phyloP scores from a whole-genome alignment of 2,329 filamentous ascomycete genomes.

The Pseudohalonectria lignicola region DNA sequence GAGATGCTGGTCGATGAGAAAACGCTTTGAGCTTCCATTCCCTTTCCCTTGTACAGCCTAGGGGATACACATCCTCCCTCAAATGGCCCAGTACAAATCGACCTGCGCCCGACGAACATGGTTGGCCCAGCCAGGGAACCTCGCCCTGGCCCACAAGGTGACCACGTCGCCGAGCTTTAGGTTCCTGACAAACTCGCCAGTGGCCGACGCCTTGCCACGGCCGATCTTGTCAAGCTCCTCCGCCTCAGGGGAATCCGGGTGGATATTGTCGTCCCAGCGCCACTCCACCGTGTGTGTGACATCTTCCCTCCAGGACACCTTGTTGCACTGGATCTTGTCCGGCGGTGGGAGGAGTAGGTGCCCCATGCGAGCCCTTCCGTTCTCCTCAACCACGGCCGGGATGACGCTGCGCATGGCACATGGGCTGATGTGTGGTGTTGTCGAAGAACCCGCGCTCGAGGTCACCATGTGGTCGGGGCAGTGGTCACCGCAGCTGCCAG shows the following conservation, averaged over 20 bases:
- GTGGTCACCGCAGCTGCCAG: conserved; percentile 8
- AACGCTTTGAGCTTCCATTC: too few relatives aligned
- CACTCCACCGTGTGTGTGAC: conserved; percentile 39
- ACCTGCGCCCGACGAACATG: conserved; percentile 35
- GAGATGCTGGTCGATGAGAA: too few relatives aligned
- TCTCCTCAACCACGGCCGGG: conserved; percentile 14
- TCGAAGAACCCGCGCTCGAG: not conserved
- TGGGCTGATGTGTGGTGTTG: not conserved
- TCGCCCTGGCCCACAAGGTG: conserved; percentile 49
- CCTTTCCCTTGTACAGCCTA: too few relatives aligned
- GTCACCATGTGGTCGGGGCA: not conserved
- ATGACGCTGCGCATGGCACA: conserved; percentile 21
- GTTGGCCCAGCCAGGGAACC: conserved; percentile 45
- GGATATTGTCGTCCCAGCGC: conserved; percentile 36
- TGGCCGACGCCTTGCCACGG: conserved; percentile 36
- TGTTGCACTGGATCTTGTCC: conserved; percentile 35
- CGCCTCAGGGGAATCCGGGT: conserved; percentile 23
- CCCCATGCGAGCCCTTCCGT: not conserved
- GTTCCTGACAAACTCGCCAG: conserved; percentile 43
- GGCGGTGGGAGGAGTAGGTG: not conserved
- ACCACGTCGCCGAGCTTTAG: conserved; percentile 49
- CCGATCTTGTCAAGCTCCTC: conserved; percentile 28
- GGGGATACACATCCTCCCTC: too few relatives aligned
- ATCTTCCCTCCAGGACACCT: conserved; percentile 19
- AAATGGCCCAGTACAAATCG: conserved; percentile 47